These are phyloP conservation scores for Termitomyces sp. DNA, from an alignment of 768 basidiomycete species.

Conservation along the genomic window DNA sequence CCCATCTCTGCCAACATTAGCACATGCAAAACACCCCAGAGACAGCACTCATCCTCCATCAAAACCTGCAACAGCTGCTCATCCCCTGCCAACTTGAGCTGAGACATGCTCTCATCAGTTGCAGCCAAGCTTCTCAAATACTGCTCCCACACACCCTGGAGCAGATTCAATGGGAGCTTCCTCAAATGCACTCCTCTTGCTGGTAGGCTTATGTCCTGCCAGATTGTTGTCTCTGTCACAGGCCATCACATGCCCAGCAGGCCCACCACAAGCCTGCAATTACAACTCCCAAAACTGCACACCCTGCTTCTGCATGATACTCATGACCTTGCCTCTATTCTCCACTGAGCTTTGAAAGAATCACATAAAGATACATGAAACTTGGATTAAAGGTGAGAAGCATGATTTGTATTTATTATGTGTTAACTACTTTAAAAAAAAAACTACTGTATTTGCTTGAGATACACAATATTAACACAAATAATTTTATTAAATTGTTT, in stretches of 20 bases:
- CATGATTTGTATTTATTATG: too few relatives aligned
- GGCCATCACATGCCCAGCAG: slow-evolving; percentile 80
- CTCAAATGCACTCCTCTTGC: slow-evolving; percentile 69
- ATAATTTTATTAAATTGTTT: too few relatives aligned
- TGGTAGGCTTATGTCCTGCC: slow-evolving; percentile 70
- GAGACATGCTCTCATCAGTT: slow-evolving; percentile 71
- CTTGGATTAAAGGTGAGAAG: too few relatives aligned
- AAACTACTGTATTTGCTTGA: too few relatives aligned
- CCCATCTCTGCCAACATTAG: too few relatives aligned
- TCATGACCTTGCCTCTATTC: slow-evolving; percentile 90
- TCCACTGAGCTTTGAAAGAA: too few relatives aligned
- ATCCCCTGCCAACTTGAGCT: slow-evolving; percentile 67
- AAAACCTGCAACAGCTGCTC: slow-evolving; percentile 48
- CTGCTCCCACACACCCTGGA: slow-evolving; percentile 46
- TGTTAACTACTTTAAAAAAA: too few relatives aligned
- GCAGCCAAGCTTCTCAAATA: slow-evolving; percentile 44
- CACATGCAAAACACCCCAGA: too few relatives aligned
- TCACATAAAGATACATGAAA: too few relatives aligned
- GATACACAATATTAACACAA: too few relatives aligned
- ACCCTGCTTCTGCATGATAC: slow-evolving; percentile 82
- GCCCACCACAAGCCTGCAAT: slow-evolving; percentile 67
- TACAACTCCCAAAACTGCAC: slow-evolving; percentile 88
- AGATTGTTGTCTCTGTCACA: slow-evolving; percentile 38
- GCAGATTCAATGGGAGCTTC: slow-evolving; percentile 71
- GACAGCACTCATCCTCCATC: slow-evolving; percentile 48